Evolutionary conservation across 768 basidiomycete species (phyloP), one percentile per base, ranked within the genome.

Genomic region (Russula compacta): DNA sequence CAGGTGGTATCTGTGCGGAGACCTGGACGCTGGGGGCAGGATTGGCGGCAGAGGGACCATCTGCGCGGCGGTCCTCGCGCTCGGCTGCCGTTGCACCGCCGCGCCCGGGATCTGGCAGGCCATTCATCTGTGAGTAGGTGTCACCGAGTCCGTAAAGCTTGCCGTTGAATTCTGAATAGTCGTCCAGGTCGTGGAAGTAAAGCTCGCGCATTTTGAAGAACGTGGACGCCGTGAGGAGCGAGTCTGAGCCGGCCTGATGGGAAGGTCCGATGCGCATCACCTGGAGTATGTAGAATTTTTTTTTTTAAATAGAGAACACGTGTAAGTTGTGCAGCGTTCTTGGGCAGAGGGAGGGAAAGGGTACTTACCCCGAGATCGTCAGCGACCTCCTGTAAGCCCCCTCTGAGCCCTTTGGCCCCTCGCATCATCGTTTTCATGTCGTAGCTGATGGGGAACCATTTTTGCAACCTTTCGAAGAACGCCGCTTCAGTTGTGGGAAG

Each of bases 391-490:
- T 98, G 95, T 56, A 99, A 74, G 8, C 95, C 95, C 70, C 94
- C 91, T 65, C 89, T 79, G 56, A 87, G 80, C 42, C 78, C 80
- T 73, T 94, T 94, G 60, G 84, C 87, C 64, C 81, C 83, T 67
- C 92, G 85, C 85, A 95, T 93, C 73, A 99, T 83, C 73, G 87
- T 93, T 74, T 98, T 99, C 79, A 98, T 93, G 73, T 99, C 97
- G 73, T 97, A 98, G 48, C 97, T 86, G 47, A 84, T 86, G 0
- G 95, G 95, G 74, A 99, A 98, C 95, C 97, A 98, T 65, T 83
- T 86, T 61, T 77, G 81, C 35, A 98, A 79, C 49, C 87, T 82
- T 49, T 89, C 83, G 71, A 98, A 97, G 76, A 98, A 98, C 6
- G 82, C 80, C 64, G 89, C 87, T 75, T 99, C 97, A 29, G 84